These are phyloP conservation scores for Colletotrichum sp. DNA, from an alignment of 2,329 filamentous ascomycete genomes.

Conservation along the genomic window DNA sequence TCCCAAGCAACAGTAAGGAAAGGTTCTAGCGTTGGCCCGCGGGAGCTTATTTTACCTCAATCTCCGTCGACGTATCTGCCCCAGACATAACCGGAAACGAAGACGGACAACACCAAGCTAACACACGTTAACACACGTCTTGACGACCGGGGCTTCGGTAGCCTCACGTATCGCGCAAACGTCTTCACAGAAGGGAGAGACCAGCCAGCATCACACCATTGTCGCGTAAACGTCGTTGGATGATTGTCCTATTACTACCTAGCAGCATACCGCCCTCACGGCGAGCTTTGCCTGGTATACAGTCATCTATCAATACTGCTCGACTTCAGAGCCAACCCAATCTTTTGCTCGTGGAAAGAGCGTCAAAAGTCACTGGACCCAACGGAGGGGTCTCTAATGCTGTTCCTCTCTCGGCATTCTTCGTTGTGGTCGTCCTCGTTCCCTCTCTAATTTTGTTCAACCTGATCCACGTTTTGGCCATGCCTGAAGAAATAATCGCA, in stretches of 20 bases:
- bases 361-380: constrained; percentile 15
- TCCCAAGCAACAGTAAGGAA: no score
- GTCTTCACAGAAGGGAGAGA: not conserved
- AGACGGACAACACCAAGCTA: not conserved
- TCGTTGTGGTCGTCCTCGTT: constrained; percentile 16
- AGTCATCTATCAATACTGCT: constrained; percentile 16
- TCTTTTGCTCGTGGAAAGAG: not conserved
- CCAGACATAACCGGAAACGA: not conserved
- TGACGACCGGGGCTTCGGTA: not conserved
- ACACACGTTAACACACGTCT: no score
- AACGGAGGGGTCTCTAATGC: constrained; percentile 16
- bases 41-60: no score
- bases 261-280: not conserved
- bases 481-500: constrained; percentile 10
- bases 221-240: not conserved
- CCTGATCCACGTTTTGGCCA: constrained; percentile 19
- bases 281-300: not conserved
- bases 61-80: no score
- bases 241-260: constrained; percentile 14
- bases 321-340: not conserved
- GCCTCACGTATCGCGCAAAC: not conserved
- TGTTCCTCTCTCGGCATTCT: not conserved
- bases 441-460: constrained; percentile 19
- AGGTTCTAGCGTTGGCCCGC: fast-evolving
- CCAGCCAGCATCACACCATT: not conserved